These are phyloP conservation scores for Brettanomyces custersianus DNA, from an alignment of 805 yeast species.

Conservation along the genomic window DNA sequence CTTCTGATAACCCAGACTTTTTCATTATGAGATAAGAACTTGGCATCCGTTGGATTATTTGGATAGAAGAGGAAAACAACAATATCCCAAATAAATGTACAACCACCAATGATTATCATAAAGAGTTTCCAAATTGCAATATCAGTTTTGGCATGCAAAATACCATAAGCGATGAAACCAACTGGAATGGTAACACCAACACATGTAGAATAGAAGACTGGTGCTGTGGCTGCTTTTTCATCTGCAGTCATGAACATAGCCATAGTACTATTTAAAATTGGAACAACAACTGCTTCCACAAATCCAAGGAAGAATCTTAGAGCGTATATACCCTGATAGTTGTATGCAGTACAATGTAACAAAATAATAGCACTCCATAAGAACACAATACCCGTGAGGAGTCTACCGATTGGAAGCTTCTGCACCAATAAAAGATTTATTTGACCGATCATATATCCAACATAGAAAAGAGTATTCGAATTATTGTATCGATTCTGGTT, in stretches of 20 bases:
- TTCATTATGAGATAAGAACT: constrained; percentile 38
- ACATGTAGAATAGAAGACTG: constrained; percentile 44
- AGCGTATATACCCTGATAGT: constrained; percentile 37
- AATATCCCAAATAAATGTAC: constrained; percentile 34
- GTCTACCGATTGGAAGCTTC: constrained; percentile 31
- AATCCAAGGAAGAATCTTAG: constrained; percentile 45
- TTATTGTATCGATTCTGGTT: constrained; percentile 36
- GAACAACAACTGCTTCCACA: constrained; percentile 35
- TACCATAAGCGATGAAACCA: constrained; percentile 29
- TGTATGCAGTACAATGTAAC: constrained; percentile 35
- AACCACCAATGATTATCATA: constrained; percentile 47
- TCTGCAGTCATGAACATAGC: constrained; percentile 39
- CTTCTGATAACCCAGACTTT: constrained; percentile 41
- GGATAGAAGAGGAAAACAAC: constrained; percentile 38
- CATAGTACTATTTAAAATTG: constrained; percentile 37
- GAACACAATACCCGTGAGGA: constrained; percentile 27
- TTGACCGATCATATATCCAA: constrained; percentile 42
- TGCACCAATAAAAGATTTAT: constrained; percentile 34
- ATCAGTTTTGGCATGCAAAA: constrained; percentile 21
- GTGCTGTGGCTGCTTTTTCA: constrained; percentile 41
- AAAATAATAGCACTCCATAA: constrained; percentile 40
- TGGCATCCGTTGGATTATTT: constrained; percentile 45
- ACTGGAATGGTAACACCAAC: constrained; percentile 39
- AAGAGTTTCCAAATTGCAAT: constrained; percentile 42
- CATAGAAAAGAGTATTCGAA: constrained; percentile 44